These are phyloP conservation scores for Pyropia yezoensis DNA, from an alignment of 23 red algal species.

Conservation along the genomic window DNA sequence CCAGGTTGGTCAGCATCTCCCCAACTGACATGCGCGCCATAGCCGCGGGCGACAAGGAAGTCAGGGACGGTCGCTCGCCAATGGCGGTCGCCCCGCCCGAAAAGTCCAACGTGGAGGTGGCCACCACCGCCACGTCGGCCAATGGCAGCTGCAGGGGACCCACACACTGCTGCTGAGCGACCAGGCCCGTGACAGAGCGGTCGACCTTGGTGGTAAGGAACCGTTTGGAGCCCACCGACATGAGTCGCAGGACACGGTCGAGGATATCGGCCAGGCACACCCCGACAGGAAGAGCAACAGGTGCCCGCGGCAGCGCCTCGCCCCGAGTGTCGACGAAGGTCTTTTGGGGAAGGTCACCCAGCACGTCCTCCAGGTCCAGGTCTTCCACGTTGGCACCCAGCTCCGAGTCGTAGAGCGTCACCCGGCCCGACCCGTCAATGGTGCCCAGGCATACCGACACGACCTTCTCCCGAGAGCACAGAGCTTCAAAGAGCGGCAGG, in stretches of 20 bases:
- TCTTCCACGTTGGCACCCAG: constrained; percentile 59
- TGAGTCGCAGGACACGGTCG: constrained; percentile 56
- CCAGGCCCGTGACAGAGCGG: constrained; percentile 89
- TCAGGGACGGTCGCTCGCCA: constrained; percentile 69
- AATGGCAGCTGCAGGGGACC: constrained; percentile 94
- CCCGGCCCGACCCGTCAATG: constrained; percentile 86
- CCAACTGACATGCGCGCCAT: constrained; percentile 96
- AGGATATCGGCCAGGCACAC: constrained; percentile 17
- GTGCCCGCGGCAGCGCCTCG: background rate
- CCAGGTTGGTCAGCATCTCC: constrained; percentile 99
- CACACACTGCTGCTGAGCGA: constrained; percentile 95
- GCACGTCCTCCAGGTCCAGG: constrained; percentile 80
- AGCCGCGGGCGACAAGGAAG: constrained; percentile 58
- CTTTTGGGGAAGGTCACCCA: constrained; percentile 93
- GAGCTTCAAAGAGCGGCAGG: constrained; percentile 34
- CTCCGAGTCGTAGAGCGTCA: constrained; percentile 77
- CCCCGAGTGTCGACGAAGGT: constrained; percentile 53
- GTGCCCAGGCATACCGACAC: constrained; percentile 55
- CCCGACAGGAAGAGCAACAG: constrained; percentile 11
- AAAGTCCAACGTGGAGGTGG: constrained; percentile 41
- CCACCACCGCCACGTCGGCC: constrained; percentile 69
- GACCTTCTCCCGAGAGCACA: constrained; percentile 85
- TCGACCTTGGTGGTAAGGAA: constrained; percentile 98
- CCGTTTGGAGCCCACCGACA: constrained; percentile 83
- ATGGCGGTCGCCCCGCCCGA: constrained; percentile 70